These are phyloP conservation scores for Vanrija sp. DNA, from an alignment of 1,284 basidiomycete genomes.

Conservation along the genomic window DNA sequence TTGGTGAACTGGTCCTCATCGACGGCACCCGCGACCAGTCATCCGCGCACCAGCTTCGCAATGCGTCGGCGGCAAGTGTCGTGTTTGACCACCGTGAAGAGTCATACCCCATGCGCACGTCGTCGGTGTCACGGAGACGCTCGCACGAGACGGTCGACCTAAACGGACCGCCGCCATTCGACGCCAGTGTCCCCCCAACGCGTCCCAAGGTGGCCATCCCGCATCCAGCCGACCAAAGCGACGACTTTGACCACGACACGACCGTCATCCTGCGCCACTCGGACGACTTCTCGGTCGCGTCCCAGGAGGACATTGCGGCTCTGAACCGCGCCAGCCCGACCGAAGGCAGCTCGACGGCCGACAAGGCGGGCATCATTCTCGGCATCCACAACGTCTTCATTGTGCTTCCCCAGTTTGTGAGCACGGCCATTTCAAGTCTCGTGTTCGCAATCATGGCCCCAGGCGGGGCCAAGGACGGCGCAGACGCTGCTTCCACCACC, in stretches of 20 bases:
- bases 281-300: constrained; percentile 16
- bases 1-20: constrained; percentile 49
- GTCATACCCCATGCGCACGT: background rate
- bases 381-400: constrained; percentile 90
- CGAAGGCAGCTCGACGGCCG: constrained; percentile 52
- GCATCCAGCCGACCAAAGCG: background rate
- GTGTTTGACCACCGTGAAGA: constrained; percentile 9
- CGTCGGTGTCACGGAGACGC: background rate
- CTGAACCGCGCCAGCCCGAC: background rate
- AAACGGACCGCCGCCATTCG: background rate
- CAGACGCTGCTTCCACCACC: background rate
- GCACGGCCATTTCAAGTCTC: constrained; percentile 51
- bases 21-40: constrained; percentile 19
- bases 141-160: constrained; percentile 3
- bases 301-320: background rate
- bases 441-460: constrained; percentile 53
- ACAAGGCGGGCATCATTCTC: constrained; percentile 84
- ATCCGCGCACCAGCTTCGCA: background rate
- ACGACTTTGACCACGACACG: constrained; percentile 19
- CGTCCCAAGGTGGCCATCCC: background rate
- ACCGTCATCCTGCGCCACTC: constrained; percentile 41
- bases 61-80: constrained; percentile 1
- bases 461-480: background rate
- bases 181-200: too few relatives aligned
- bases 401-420: constrained; percentile 60